These are phyloP conservation scores for Calonectria multiphialidica DNA, from an alignment of 2,329 filamentous ascomycete genomes.

Conservation along the genomic window DNA sequence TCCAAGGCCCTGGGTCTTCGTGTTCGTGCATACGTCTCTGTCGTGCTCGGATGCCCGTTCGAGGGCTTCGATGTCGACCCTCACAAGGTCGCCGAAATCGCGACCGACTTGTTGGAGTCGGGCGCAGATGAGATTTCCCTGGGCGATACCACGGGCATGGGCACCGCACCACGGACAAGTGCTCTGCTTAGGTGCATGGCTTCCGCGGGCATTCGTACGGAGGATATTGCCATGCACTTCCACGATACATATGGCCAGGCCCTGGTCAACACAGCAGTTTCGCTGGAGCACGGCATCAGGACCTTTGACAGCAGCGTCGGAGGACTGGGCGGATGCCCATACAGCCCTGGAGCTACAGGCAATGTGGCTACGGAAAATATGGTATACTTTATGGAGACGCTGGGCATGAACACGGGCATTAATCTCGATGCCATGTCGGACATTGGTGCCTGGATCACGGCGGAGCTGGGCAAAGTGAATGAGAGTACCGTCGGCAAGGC, in stretches of 20 bases:
- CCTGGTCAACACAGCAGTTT: conserved; percentile 83
- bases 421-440: conserved; percentile 75
- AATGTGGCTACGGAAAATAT: conserved; percentile 90
- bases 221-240: conserved; percentile 85
- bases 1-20: conserved; percentile 75
- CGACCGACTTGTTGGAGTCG: conserved; percentile 80
- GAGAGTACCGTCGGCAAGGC: conserved; percentile 77
- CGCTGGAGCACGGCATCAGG: conserved; percentile 81
- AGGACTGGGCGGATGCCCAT: conserved; percentile 87
- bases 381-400: conserved; percentile 80
- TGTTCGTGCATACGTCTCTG: conserved; percentile 84
- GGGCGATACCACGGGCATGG: conserved; percentile 92
- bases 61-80: conserved; percentile 75
- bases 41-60: conserved; percentile 85
- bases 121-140: conserved; percentile 92
- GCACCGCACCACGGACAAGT: conserved; percentile 78
- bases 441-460: conserved; percentile 80
- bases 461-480: conserved; percentile 71
- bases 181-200: conserved; percentile 74
- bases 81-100: conserved; percentile 73
- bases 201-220: conserved; percentile 75
- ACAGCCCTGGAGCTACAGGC: conserved; percentile 86
- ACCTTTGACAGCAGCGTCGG: conserved; percentile 86
- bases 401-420: conserved; percentile 82
- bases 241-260: conserved; percentile 92